These are phyloP conservation scores for Endocladia muricata DNA, from an alignment of 31 red algal species.

Conservation along the genomic window DNA sequence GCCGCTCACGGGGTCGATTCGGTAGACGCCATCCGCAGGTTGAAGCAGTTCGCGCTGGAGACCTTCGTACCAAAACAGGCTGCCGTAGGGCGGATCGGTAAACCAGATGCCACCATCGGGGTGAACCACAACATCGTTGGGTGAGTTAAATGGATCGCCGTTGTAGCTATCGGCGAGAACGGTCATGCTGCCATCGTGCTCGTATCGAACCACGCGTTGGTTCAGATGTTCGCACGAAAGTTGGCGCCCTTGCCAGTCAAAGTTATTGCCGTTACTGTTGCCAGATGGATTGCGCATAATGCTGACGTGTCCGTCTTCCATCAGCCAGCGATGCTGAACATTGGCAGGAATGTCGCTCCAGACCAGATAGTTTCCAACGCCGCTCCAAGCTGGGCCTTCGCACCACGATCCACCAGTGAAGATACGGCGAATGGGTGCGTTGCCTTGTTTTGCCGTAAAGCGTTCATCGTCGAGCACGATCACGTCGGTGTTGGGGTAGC, in stretches of 20 bases:
- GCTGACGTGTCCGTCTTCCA: background rate
- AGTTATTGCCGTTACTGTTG: background rate
- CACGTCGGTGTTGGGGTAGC: too few species aligned
- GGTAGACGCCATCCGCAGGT: background rate
- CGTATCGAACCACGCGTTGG: background rate
- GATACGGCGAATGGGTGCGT: too few species aligned
- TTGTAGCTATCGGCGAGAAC: background rate
- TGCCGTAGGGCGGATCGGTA: conserved; percentile 6
- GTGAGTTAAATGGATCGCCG: background rate
- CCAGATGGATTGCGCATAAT: background rate
- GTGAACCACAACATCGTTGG: background rate
- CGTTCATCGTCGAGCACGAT: too few species aligned
- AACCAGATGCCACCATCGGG: conserved; percentile 1
- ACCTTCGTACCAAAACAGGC: background rate
- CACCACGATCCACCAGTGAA: too few species aligned
- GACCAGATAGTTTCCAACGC: too few species aligned
- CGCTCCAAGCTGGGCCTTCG: too few species aligned
- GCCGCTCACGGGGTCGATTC: background rate
- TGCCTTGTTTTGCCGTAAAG: too few species aligned
- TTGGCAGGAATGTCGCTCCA: too few species aligned
- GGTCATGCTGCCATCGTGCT: background rate
- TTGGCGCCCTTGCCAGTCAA: background rate
- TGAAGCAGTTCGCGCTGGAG: background rate
- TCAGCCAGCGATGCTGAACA: too few species aligned
- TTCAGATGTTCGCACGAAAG: background rate